phyloP scores from a whole-genome alignment of 2,329 filamentous ascomycete genomes.

The Aspergillus tanneri region DNA sequence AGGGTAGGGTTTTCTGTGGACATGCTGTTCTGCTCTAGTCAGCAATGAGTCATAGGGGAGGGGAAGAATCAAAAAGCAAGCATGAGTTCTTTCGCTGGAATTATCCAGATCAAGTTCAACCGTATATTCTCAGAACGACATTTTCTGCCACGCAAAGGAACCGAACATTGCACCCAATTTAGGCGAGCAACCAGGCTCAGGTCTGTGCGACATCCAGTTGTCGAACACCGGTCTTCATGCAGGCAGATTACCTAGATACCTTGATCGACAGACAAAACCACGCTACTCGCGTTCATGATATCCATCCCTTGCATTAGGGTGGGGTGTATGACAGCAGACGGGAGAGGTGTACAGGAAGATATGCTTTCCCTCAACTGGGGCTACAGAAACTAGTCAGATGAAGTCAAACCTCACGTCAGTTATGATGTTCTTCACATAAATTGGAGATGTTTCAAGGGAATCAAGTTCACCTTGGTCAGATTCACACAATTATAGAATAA shows the following conservation, averaged over 20 bases:
- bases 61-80: slow-evolving; percentile 27
- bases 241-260: slow-evolving; percentile 41
- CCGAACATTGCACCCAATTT: not conserved
- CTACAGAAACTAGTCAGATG: slow-evolving; percentile 4
- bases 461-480: not conserved
- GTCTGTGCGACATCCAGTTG: slow-evolving; percentile 15
- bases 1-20: slow-evolving; percentile 29
- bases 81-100: slow-evolving; percentile 48
- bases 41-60: slow-evolving; percentile 17
- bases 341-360: slow-evolving; percentile 30
- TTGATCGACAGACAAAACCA: slow-evolving; percentile 43
- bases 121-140: slow-evolving; percentile 46
- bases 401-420: slow-evolving; percentile 11
- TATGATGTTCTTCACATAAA: not conserved
- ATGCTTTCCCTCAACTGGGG: slow-evolving; percentile 11
- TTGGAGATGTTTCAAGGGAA: not conserved
- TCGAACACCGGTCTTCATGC: slow-evolving; percentile 47
- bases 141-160: slow-evolving; percentile 10
- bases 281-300: slow-evolving; percentile 42
- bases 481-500: not conserved
- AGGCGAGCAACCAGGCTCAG: not conserved
- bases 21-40: slow-evolving; percentile 31
- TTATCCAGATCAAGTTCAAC: slow-evolving; percentile 49
- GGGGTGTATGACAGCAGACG: slow-evolving; percentile 18
- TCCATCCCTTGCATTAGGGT: slow-evolving; percentile 25